Evolutionary conservation across 345 rosid species (phyloP).

Genomic region (Garcia nutans): DNA sequence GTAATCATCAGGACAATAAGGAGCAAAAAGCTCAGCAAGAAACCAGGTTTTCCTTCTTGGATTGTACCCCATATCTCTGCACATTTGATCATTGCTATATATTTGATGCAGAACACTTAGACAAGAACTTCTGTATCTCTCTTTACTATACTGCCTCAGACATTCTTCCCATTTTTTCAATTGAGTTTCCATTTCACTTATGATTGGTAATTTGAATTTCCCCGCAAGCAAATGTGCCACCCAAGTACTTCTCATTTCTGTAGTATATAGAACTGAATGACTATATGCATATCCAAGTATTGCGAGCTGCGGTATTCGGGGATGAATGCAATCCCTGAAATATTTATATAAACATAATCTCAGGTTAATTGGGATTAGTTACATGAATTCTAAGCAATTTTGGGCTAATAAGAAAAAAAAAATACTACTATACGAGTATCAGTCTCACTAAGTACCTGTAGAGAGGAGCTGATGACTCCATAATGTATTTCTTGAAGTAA

Average conservation of each 20-base stretch:
- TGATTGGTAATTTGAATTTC: conserved; percentile 28
- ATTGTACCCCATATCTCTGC: conserved; percentile 36
- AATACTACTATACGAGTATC: too few relatives aligned
- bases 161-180: conserved; percentile 29
- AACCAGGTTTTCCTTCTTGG: conserved; percentile 32
- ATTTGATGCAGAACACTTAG: conserved; percentile 31
- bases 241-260: conserved; percentile 45
- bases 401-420: too few relatives aligned
- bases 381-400: too few relatives aligned
- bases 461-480: conserved; percentile 31
- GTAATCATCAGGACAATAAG: conserved; percentile 30
- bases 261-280: conserved; percentile 21
- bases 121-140: conserved; percentile 23
- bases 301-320: conserved; percentile 40
- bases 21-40: conserved; percentile 29
- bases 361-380: too few relatives aligned
- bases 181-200: conserved; percentile 35
- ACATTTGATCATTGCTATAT: conserved; percentile 31
- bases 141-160: conserved; percentile 6
- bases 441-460: conserved; percentile 23
- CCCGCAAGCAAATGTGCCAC: conserved; percentile 29
- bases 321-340: conserved; percentile 41
- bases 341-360: not conserved
- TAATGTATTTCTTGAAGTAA: conserved; percentile 25
- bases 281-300: conserved; percentile 38